Base-by-base conservation (phyloP, 2,329 filamentous ascomycete species). In the Colletotrichum brevisporum region DNA sequence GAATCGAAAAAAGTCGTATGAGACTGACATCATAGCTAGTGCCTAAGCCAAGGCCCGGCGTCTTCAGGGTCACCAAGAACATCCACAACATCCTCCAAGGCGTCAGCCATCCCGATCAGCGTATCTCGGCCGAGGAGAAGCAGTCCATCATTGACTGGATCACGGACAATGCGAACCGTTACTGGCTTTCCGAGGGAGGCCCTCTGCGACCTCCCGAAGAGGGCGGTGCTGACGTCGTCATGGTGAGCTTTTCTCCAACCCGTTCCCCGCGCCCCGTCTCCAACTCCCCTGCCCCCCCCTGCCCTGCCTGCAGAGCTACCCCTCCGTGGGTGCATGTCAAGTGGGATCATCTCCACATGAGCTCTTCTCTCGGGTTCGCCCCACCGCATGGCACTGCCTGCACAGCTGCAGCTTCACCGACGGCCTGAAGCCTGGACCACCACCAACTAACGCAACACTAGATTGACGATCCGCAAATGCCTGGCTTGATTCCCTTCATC, bases 21-120 rank as follows among this genome's bases (percentile, higher is more conserved):
- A 24, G 61, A 52, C 65, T 72, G 61, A 72, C 69, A 66, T 61
- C 57, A 67, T 52, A 18, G 18, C 50, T 27, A 86, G 93, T 95
- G 1, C 93, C 93, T 6, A 94, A 94, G 78, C 92, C 93, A 24
- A 90, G 91, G 58, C 92, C 92, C 3, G 90, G 92, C 16, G 90
- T 95, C 12, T 96, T 96, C 80, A 87, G 92, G 58, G 91, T 94
- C 79, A 96, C 93, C 73, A 96, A 96, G 82, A 94, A 92, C 73
- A 92, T 94, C 74, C 93, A 96, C 87, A 96, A 96, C 80, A 95
- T 95, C 72, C 88, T 96, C 3, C 93, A 96, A 80, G 93, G 93
- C 9, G 93, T 95, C 50, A 89, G 90, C 48, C 83, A 86, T 27
- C 87, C 89, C 0, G 86, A 88, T 3, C 87, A 93, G 73, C 86